phyloP scores from a whole-genome alignment of 2,329 filamentous ascomycete genomes.

The Camptophora hylomeconis region DNA sequence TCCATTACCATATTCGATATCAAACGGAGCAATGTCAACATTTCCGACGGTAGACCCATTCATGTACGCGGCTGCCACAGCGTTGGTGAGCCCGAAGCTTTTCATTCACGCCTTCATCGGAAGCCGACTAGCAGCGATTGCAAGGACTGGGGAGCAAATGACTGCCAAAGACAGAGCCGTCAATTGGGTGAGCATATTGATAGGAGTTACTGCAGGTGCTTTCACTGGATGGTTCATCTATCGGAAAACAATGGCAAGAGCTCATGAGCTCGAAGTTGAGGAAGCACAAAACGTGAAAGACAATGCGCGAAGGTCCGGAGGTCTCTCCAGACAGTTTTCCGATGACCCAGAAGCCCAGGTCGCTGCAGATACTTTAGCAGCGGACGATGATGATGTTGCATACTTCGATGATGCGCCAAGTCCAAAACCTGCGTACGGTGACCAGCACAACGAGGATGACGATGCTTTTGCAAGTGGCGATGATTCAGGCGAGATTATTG shows the following conservation, averaged over 20 bases:
- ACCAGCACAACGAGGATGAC: conserved; percentile 41
- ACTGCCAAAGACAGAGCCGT: conserved; percentile 61
- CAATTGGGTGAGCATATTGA: conserved; percentile 68
- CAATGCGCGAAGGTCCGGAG: conserved; percentile 20
- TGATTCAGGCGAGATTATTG: conserved; percentile 25
- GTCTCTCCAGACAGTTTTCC: conserved; percentile 14
- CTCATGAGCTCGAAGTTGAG: conserved; percentile 35
- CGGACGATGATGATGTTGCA: conserved; percentile 29
- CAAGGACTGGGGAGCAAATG: conserved; percentile 77
- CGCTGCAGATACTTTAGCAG: conserved; percentile 27
- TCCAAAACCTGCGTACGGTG: conserved; percentile 30
- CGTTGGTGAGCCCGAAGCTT: conserved; percentile 71
- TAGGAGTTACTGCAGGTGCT: conserved; percentile 59
- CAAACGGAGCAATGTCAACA: conserved; percentile 87
- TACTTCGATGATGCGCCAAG: conserved; percentile 29
- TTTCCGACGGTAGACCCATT: conserved; percentile 73
- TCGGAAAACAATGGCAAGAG: conserved; percentile 40
- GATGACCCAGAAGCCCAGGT: conserved; percentile 27
- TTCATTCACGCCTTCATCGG: conserved; percentile 90
- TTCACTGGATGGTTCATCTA: conserved; percentile 79
- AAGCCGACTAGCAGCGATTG: conserved; percentile 64
- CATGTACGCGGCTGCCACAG: conserved; percentile 70
- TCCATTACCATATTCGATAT: conserved; percentile 81
- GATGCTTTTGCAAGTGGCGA: conserved; percentile 26
- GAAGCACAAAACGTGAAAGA: conserved; percentile 28